Percentiles rank a stretch among this genome's conserved stretches.
Conservation (phyloP, 495 filamentous ascomycete species). For the Echria macrotheca region DNA sequence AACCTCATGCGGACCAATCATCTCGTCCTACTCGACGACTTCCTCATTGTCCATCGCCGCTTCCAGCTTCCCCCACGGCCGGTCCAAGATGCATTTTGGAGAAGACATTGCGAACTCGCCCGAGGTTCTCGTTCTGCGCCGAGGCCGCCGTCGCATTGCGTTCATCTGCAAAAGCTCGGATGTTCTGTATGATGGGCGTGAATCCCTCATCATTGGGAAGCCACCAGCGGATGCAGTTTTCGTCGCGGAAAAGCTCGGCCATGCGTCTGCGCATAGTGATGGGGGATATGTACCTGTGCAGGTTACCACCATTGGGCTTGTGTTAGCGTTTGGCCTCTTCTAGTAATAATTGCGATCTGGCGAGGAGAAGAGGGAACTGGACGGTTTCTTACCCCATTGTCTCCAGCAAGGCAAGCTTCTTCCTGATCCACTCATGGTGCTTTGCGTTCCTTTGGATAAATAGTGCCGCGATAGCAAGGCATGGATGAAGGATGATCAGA, state of each 20-base stretch:
- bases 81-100: slow-evolving; percentile 35
- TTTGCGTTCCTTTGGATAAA: slow-evolving; percentile 69
- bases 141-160: slow-evolving; percentile 58
- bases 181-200: slow-evolving; percentile 62
- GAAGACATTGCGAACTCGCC: slow-evolving; percentile 73
- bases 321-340: too few species aligned
- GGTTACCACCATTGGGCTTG: background rate
- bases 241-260: slow-evolving; percentile 63
- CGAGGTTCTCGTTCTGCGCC: slow-evolving; percentile 58
- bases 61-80: slow-evolving; percentile 11
- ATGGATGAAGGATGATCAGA: slow-evolving; percentile 67
- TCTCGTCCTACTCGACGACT: slow-evolving; percentile 4
- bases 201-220: slow-evolving; percentile 75
- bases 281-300: slow-evolving; percentile 72
- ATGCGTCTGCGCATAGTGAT: slow-evolving; percentile 66
- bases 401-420: slow-evolving; percentile 75
- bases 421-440: slow-evolving; percentile 77
- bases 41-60: background rate
- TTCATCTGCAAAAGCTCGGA: slow-evolving; percentile 72
- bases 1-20: background rate
- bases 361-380: background rate
- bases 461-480: slow-evolving; percentile 67
- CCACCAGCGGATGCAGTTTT: slow-evolving; percentile 75
- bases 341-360: too few species aligned
- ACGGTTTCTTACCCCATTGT: slow-evolving; percentile 64